Evolutionary conservation across 2,329 filamentous ascomycete species (phyloP), one percentile per base, ranked within the genome.

Genomic region (Phialemoniopsis sp.): DNA sequence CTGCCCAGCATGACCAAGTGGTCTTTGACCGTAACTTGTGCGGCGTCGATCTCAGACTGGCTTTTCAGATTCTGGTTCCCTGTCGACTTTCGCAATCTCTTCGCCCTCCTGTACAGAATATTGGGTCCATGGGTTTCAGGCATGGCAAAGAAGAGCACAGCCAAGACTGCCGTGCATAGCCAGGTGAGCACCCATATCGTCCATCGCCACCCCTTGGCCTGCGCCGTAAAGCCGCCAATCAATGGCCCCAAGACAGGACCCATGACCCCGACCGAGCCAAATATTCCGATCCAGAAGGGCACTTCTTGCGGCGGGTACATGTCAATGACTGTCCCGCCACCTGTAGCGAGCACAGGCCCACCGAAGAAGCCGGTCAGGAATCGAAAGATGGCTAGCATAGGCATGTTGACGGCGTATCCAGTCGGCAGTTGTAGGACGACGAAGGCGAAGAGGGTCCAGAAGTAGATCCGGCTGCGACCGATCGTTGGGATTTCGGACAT

Each of bases 171-270:
- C 30, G 57, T 52, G 19, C 57, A 72, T 29, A 60, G 55, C 21
- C 71, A 48, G 10, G 73, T 59, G 36, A 84, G 66, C 4, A 81
- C 64, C 58, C 81, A 85, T 54, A 83, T 80, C 0, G 66, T 69
- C 77, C 77, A 82, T 21, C 75, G 63, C 71, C 80, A 85, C 14
- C 66, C 69, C 10, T 68, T 71, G 43, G 70, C 73, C 45, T 80
- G 63, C 43, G 80, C 78, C 41, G 84, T 74, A 47, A 81, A 82
- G 3, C 79, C 79, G 10, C 78, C 80, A 17, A 70, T 54, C 4
- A 64, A 46, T 1, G 61, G 61, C 1, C 60, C 61, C 13, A 63
- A 42, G 2, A 55, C 53, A 2, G 60, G 53, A 64, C 80, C 46
- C n/a, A 34, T 58, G 1, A 30, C 77, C 69, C 37, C 79, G 80